Base-by-base conservation (phyloP, 2,329 filamentous ascomycete genomes). In the Venturia effusa region DNA sequence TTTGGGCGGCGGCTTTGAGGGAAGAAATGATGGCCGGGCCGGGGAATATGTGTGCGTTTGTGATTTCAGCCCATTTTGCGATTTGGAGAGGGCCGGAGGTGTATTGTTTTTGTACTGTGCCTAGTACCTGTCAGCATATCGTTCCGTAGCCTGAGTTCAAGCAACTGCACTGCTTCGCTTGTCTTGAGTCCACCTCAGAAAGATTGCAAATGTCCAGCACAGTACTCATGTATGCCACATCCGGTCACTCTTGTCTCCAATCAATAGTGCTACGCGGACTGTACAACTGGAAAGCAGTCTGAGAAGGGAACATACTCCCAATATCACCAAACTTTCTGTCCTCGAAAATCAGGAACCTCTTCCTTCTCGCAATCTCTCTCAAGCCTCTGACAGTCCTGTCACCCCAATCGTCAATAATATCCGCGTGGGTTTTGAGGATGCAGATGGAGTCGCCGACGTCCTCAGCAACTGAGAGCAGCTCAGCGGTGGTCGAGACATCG, bases 331-430 rank as follows among this genome's bases (percentile, higher is more conserved):
- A 82, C 68, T 83, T 83, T 66, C 80, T 74, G 68, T 83, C 80
- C 70, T 83, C 80, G 67, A 83, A 83, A 43, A 83, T 74, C 17
- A 82, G 65, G 67, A 83, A 83, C 61, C 74, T 74, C 69, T 81
- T 81, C 63, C 79, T 73, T 68, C 72, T 71, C 2, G 79, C 76
- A 54, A 82, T 75, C 43, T 81, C 79, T 60, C 76, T 72, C 67
- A 83, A 70, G 0, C 76, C 75, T 64, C 75, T 69, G 22, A 81
- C 80, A 1, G 83, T 84, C 64, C 81, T 77, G 65, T 82, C 79
- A 17, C 78, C 79, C 78, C 83, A 86, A 72, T 86, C 84, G 66
- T 80, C 78, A 68, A 86, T 81, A 62, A 84, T 84, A 72, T 86
- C 84, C 64, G 82, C 83, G 69, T 85, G 83, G 4, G 84, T 82